A percentile compares a stretch with the other conserved stretches of the same genome.
Evolutionary conservation across 805 yeast species (phyloP).

Genomic region (Saccharomycopsis sp.): DNA sequence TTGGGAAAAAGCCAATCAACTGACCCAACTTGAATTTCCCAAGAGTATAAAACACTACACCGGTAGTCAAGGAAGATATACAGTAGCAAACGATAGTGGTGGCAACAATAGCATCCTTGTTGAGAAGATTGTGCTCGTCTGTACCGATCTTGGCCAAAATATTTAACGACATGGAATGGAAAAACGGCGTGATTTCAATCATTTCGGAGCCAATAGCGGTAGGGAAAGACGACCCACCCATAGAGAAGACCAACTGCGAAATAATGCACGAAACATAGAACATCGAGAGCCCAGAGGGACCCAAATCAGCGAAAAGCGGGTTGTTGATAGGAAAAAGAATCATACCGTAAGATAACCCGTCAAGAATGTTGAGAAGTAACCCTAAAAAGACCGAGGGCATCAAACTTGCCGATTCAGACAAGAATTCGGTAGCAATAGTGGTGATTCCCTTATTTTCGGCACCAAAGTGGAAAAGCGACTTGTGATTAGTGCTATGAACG

Average conservation of each 20-base stretch:
- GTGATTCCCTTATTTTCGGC: neutral
- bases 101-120: constrained; percentile 53
- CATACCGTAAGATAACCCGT: constrained; percentile 95
- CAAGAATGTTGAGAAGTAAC: constrained; percentile 74
- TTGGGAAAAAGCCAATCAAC: constrained; percentile 89
- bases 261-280: constrained; percentile 89
- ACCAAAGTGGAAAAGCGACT: neutral
- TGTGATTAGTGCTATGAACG: neutral
- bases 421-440: neutral
- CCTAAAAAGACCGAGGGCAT: constrained; percentile 83
- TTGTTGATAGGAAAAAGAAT: constrained; percentile 90
- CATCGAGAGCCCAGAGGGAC: constrained; percentile 88
- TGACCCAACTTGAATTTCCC: constrained; percentile 81
- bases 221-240: constrained; percentile 86
- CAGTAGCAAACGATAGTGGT: constrained; percentile 87
- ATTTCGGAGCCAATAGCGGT: constrained; percentile 95
- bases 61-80: constrained; percentile 77
- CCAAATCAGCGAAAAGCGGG: constrained; percentile 66
- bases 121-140: constrained; percentile 26
- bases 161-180: constrained; percentile 85
- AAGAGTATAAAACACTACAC: constrained; percentile 64
- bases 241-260: constrained; percentile 79
- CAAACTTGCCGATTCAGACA: constrained; percentile 6
- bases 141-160: constrained; percentile 53
- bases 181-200: constrained; percentile 99